phyloP scores from a whole-genome alignment of 1,284 basidiomycete species.

The Abortiporus biennis region DNA sequence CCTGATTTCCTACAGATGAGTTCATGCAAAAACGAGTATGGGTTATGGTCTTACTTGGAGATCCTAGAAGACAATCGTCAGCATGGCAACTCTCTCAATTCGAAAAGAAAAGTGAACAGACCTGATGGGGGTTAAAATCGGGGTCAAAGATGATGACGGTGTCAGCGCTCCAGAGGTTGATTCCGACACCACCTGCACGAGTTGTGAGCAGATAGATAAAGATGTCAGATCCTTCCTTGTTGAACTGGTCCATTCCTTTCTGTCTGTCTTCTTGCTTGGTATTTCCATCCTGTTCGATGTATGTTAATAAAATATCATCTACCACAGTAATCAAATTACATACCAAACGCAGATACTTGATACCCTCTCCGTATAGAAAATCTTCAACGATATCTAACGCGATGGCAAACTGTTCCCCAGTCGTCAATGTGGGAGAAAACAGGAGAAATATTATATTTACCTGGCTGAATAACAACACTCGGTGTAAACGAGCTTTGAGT shows the following conservation, averaged over 20 bases:
- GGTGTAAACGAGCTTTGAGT: slow-evolving; percentile 85
- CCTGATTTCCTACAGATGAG: slow-evolving; percentile 43
- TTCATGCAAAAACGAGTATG: not conserved
- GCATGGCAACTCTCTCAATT: slow-evolving; percentile 3
- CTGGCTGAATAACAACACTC: slow-evolving; percentile 96
- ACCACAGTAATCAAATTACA: slow-evolving; percentile 22
- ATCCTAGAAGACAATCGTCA: slow-evolving; percentile 50
- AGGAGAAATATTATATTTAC: slow-evolving; percentile 38
- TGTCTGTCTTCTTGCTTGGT: slow-evolving; percentile 86
- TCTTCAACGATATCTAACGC: slow-evolving; percentile 91
- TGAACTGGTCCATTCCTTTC: slow-evolving; percentile 93
- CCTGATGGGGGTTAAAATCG: slow-evolving; percentile 94
- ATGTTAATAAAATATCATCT: slow-evolving; percentile 7
- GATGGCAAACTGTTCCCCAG: slow-evolving; percentile 78
- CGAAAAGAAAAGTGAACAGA: slow-evolving; percentile 22
- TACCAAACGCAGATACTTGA: slow-evolving; percentile 86
- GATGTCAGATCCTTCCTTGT: slow-evolving; percentile 78
- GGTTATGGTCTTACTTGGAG: slow-evolving; percentile 48
- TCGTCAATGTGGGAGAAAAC: not conserved
- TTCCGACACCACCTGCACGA: slow-evolving; percentile 93
- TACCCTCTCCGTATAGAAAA: slow-evolving; percentile 85
- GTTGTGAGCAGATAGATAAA: slow-evolving; percentile 93
- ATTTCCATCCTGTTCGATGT: slow-evolving; percentile 70
- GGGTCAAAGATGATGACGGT: slow-evolving; percentile 92
- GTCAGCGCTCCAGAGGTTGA: slow-evolving; percentile 86